Evolutionary conservation across 179 eudicot genomes (phyloP).

Genomic region (Beta corolliflora): DNA sequence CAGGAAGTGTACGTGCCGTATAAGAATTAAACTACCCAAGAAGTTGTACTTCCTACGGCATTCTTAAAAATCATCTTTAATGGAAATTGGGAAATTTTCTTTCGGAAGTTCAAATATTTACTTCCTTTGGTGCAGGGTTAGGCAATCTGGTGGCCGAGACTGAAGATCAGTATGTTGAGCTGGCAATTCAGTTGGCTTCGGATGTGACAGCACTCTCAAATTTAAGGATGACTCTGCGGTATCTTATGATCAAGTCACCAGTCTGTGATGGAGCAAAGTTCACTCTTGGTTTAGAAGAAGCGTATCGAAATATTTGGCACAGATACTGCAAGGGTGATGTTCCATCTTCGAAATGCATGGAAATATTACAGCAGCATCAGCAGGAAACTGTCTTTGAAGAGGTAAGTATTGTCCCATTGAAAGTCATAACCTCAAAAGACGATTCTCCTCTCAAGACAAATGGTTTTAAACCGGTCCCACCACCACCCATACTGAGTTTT

Average conservation of each 20-base stretch:
- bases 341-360: constrained; percentile 66
- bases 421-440: constrained; percentile 34
- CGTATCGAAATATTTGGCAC: constrained; percentile 76
- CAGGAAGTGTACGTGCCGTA: too few relatives aligned
- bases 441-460: constrained; percentile 45
- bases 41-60: background rate
- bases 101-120: background rate
- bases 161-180: constrained; percentile 83
- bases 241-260: constrained; percentile 86
- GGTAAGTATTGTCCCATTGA: constrained; percentile 38
- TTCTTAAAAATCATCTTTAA: background rate
- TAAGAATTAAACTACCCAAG: background rate
- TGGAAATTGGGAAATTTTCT: background rate
- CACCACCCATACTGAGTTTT: constrained; percentile 35
- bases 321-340: constrained; percentile 81
- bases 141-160: constrained; percentile 74
- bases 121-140: constrained; percentile 52
- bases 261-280: constrained; percentile 85
- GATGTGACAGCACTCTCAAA: constrained; percentile 69
- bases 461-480: constrained; percentile 44
- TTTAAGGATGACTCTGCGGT: constrained; percentile 74
- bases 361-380: constrained; percentile 43
- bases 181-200: constrained; percentile 75
- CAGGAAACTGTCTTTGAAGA: constrained; percentile 34
- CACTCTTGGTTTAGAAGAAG: constrained; percentile 64